Percentiles rank a stretch among this genome's conserved stretches.
phyloP scores from a whole-genome alignment of 2,329 filamentous ascomycete species.

The Rutstroemia sp. region DNA sequence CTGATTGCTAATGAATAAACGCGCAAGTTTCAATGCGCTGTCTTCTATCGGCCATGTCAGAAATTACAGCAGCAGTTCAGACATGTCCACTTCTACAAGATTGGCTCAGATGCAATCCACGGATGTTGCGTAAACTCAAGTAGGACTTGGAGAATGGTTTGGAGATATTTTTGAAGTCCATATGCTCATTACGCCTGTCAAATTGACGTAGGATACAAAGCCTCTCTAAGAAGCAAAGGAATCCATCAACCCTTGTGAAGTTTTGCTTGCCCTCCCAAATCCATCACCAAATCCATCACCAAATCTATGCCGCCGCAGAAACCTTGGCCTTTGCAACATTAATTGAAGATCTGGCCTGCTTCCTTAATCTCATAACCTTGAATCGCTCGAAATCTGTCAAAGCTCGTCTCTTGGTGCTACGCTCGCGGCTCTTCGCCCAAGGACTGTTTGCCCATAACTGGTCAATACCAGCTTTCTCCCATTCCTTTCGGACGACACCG shows the following conservation, averaged over 20 bases:
- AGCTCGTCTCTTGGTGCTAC: constrained; percentile 77
- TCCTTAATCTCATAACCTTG: constrained; percentile 99
- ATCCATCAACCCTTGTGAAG: constrained; percentile 48
- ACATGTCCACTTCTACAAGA: neutral
- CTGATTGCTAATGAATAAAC: no score
- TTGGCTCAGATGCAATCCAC: neutral
- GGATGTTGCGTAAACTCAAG: constrained; percentile 2
- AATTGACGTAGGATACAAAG: constrained; percentile 57
- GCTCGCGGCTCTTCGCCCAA: constrained; percentile 90
- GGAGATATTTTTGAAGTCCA: constrained; percentile 45
- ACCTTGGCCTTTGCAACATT: constrained; percentile 93
- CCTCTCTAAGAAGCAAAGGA: constrained; percentile 50
- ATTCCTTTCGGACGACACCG: constrained; percentile 75
- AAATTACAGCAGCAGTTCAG: neutral
- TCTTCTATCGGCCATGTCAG: neutral
- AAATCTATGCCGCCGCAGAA: constrained; percentile 59
- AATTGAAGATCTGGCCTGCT: constrained; percentile 98
- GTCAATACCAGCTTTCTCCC: constrained; percentile 89
- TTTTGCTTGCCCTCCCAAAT: constrained; percentile 39
- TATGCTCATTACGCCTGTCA: constrained; percentile 58
- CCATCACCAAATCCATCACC: constrained; percentile 19
- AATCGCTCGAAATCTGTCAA: constrained; percentile 99
- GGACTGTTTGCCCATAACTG: constrained; percentile 84
- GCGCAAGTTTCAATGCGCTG: no score
- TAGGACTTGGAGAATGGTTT: constrained; percentile 4